Percentiles rank a stretch among this genome's conserved stretches.
Evolutionary conservation across 2,329 filamentous ascomycete species (phyloP).

Genomic region (Orbilia brochopaga): DNA sequence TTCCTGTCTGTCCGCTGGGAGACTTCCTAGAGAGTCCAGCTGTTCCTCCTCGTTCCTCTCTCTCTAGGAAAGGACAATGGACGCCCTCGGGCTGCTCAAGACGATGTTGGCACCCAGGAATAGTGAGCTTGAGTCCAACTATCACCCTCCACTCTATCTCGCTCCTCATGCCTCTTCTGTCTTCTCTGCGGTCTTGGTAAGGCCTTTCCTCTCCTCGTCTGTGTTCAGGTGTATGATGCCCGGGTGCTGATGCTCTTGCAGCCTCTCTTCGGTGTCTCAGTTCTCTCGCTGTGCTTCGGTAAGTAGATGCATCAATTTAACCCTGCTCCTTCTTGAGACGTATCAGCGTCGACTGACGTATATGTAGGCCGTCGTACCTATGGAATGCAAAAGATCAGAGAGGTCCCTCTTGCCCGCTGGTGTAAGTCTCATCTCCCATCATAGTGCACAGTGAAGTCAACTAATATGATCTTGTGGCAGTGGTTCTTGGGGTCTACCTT

Average conservation of each 20-base stretch:
- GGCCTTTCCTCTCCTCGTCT: neutral
- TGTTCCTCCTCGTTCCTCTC: slow-evolving; percentile 6
- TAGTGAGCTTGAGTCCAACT: slow-evolving; percentile 10
- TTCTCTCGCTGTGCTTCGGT: slow-evolving; percentile 47
- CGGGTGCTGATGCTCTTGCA: neutral
- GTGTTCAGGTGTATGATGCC: neutral
- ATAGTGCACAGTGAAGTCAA: neutral
- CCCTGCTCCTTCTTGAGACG: neutral
- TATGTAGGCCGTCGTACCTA: slow-evolving; percentile 40
- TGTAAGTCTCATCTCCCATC: slow-evolving; percentile 21
- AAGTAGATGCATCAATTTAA: slow-evolving; percentile 12
- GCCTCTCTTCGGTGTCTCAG: slow-evolving; percentile 45
- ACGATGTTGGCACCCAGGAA: slow-evolving; percentile 1
- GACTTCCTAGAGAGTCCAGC: neutral
- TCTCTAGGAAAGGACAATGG: slow-evolving; percentile 12
- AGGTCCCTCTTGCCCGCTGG: slow-evolving; percentile 46
- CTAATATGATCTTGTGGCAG: slow-evolving; percentile 57
- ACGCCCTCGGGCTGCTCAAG: slow-evolving; percentile 15
- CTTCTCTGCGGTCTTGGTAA: slow-evolving; percentile 48
- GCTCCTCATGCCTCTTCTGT: slow-evolving; percentile 40
- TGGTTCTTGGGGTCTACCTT: slow-evolving; percentile 67
- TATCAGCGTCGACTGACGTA: neutral
- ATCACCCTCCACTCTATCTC: slow-evolving; percentile 30
- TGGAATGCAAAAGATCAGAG: slow-evolving; percentile 31
- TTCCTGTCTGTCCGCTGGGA: neutral